Evolutionary conservation across 345 rosid genomes (phyloP).

Genomic region (Brassica incana): DNA sequence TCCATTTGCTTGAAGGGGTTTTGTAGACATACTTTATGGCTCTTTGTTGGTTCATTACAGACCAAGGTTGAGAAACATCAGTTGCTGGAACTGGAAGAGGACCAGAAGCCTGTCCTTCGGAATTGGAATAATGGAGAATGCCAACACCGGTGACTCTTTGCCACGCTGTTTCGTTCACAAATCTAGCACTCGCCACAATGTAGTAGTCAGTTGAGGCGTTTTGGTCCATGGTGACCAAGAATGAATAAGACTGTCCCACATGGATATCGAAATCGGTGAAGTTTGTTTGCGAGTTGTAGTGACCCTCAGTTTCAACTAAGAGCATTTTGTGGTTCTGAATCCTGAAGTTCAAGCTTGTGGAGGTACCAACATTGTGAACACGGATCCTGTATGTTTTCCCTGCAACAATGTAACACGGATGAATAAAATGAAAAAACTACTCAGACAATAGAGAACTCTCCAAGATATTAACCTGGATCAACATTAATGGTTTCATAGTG

Average conservation of each 20-base stretch:
- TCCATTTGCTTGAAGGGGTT: constrained; percentile 1
- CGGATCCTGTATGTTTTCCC: constrained; percentile 89
- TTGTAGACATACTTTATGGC: constrained; percentile 62
- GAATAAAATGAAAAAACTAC: neutral
- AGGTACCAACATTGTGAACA: constrained; percentile 84
- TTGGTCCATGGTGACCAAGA: constrained; percentile 93
- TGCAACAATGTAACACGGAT: constrained; percentile 36
- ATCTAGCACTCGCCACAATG: constrained; percentile 95
- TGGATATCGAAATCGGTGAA: constrained; percentile 78
- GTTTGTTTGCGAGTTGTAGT: constrained; percentile 69
- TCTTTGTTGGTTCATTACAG: constrained; percentile 85
- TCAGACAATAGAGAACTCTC: neutral
- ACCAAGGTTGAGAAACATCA: constrained; percentile 75
- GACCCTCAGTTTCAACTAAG: constrained; percentile 86
- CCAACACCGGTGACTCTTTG: constrained; percentile 93
- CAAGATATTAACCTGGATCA: constrained; percentile 57
- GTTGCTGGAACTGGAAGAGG: constrained; percentile 72
- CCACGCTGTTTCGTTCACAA: constrained; percentile 88
- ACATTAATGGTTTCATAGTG: constrained; percentile 64
- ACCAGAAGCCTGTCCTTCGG: constrained; percentile 79
- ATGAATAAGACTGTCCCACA: constrained; percentile 93
- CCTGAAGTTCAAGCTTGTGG: constrained; percentile 93
- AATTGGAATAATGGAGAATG: constrained; percentile 85
- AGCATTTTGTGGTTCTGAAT: constrained; percentile 89
- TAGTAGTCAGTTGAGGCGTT: constrained; percentile 85